Evolutionary conservation across 2,329 filamentous ascomycete genomes (phyloP).

Genomic region (Phaeomoniella chlamydospora): DNA sequence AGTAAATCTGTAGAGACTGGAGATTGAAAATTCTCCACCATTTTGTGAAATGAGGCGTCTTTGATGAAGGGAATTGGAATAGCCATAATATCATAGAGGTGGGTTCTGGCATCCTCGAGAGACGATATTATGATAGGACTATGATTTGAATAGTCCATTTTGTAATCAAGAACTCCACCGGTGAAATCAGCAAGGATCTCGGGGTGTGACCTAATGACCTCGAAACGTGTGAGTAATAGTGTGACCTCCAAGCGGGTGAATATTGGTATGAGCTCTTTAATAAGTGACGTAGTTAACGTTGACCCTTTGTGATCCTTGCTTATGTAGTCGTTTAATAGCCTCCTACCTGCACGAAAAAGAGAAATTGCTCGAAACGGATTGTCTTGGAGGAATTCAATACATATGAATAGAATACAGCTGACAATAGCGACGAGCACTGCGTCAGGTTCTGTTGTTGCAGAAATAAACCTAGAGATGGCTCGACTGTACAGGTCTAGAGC

Average conservation of each 20-base stretch:
- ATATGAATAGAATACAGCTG: slow-evolving; percentile 3
- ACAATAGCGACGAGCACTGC: slow-evolving; percentile 1
- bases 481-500: not conserved
- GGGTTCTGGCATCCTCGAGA: not conserved
- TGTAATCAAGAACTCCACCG: too few relatives aligned
- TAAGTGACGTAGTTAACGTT: not conserved
- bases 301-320: not conserved
- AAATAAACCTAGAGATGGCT: not conserved
- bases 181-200: too few relatives aligned
- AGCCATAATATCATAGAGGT: not conserved
- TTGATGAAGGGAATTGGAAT: not conserved
- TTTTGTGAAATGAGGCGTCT: not conserved
- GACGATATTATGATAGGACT: not conserved
- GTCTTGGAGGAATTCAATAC: slow-evolving; percentile 5
- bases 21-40: not conserved
- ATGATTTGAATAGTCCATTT: too few relatives aligned
- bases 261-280: not conserved
- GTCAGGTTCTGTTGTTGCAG: not conserved
- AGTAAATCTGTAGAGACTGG: not conserved
- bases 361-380: slow-evolving; percentile 1
- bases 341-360: slow-evolving; percentile 1
- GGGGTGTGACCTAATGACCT: too few relatives aligned
- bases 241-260: not conserved
- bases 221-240: too few relatives aligned
- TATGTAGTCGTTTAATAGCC: not conserved